Conservation (phyloP, 2,329 filamentous ascomycete genomes). For the Exophiala calicioides region DNA sequence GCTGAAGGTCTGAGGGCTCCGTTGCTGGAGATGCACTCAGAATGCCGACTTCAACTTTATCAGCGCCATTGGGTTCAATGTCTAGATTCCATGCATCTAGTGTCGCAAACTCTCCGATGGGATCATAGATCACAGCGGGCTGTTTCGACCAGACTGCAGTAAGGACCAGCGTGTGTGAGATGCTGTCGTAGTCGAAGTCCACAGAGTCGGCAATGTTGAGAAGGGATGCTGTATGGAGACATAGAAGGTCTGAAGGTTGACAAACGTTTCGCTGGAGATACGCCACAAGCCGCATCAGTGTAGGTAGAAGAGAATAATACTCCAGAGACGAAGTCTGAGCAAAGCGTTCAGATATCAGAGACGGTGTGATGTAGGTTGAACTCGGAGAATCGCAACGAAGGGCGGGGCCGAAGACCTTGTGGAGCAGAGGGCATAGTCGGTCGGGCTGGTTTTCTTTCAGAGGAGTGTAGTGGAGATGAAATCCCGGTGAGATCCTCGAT, state of each 20-base stretch:
- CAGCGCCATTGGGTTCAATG: slow-evolving; percentile 14
- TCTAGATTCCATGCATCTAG: slow-evolving; percentile 50
- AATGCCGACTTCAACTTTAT: slow-evolving; percentile 72
- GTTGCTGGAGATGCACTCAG: slow-evolving; percentile 61
- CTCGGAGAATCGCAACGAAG: slow-evolving; percentile 57
- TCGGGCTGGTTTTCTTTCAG: slow-evolving; percentile 29
- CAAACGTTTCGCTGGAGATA: slow-evolving; percentile 60
- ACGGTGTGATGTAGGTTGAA: slow-evolving; percentile 64
- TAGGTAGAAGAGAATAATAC: slow-evolving; percentile 67
- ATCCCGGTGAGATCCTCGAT: slow-evolving; percentile 73
- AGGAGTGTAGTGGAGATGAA: slow-evolving; percentile 79
- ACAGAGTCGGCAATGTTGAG: slow-evolving; percentile 59
- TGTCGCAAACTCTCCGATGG: slow-evolving; percentile 25
- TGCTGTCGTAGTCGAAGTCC: slow-evolving; percentile 75
- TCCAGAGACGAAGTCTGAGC: slow-evolving; percentile 66
- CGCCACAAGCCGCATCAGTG: slow-evolving; percentile 55
- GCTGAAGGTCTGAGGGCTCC: slow-evolving; percentile 71
- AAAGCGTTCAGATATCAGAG: slow-evolving; percentile 59
- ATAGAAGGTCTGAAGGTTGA: slow-evolving; percentile 47
- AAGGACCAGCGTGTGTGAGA: slow-evolving; percentile 65
- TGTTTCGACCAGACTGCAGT: slow-evolving; percentile 61
- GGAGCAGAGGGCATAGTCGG: slow-evolving; percentile 60
- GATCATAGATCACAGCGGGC: slow-evolving; percentile 28
- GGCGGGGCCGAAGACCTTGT: slow-evolving; percentile 55
- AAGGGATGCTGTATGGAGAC: slow-evolving; percentile 53